phyloP scores from a whole-genome alignment of 2,329 filamentous ascomycete species.

The Lizonia empirigonia region DNA sequence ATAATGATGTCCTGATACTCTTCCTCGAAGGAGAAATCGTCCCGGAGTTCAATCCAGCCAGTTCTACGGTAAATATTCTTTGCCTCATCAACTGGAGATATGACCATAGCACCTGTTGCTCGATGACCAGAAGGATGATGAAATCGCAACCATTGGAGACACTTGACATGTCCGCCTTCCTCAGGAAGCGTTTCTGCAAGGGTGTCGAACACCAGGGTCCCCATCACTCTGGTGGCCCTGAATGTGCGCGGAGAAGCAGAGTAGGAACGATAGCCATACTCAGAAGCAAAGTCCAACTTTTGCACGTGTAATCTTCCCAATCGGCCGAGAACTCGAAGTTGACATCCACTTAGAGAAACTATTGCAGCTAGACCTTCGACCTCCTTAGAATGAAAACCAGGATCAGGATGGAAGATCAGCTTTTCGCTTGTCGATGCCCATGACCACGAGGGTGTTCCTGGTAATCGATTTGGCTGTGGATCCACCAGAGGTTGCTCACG shows the following conservation, averaged over 20 bases:
- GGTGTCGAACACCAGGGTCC: background rate
- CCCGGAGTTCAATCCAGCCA: background rate
- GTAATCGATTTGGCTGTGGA: background rate
- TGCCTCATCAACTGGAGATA: background rate
- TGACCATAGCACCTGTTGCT: background rate
- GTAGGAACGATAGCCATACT: no score
- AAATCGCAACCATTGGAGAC: background rate
- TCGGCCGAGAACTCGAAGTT: no score
- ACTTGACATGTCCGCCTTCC: background rate
- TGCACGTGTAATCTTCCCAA: no score
- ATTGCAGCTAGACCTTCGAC: no score
- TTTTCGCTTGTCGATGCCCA: background rate
- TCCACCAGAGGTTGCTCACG: no score
- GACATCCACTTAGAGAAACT: no score
- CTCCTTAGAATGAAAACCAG: background rate
- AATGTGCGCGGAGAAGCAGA: no score
- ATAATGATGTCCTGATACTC: background rate
- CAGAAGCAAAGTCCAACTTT: no score
- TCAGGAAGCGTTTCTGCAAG: background rate
- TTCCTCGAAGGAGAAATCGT: background rate
- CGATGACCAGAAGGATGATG: no score
- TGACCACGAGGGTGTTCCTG: background rate
- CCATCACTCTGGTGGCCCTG: background rate
- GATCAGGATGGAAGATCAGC: background rate
- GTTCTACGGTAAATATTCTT: background rate